Evolutionary conservation across 768 basidiomycete genomes (phyloP).

Genomic region (Cubamyces lactineus): DNA sequence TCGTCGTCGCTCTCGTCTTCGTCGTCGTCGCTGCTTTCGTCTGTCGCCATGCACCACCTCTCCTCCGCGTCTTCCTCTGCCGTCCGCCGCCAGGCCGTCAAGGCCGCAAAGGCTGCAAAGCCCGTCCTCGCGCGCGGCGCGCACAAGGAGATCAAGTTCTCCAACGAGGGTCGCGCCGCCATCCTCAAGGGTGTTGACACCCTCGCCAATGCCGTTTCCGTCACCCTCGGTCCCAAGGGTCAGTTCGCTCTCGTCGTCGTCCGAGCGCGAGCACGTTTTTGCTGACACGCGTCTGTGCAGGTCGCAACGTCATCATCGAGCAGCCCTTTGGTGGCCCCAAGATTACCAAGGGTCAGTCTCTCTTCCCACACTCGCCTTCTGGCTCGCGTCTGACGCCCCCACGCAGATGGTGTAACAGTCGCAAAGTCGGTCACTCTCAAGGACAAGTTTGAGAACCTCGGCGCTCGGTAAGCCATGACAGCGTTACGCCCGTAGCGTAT

Average conservation of each 20-base stretch:
- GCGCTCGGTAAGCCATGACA: slow-evolving; percentile 76
- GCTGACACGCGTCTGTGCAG: slow-evolving; percentile 42
- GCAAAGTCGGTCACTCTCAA: slow-evolving; percentile 93
- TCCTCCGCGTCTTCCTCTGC: slow-evolving; percentile 65
- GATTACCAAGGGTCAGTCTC: slow-evolving; percentile 86
- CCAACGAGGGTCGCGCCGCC: slow-evolving; percentile 90
- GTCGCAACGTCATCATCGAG: slow-evolving; percentile 98
- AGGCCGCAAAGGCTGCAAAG: slow-evolving; percentile 58
- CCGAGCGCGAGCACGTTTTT: not conserved
- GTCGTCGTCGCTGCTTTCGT: slow-evolving; percentile 23
- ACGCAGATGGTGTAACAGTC: slow-evolving; percentile 91
- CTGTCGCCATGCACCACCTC: slow-evolving; percentile 67
- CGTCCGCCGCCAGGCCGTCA: slow-evolving; percentile 67
- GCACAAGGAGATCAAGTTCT: slow-evolving; percentile 97
- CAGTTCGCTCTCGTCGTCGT: slow-evolving; percentile 16
- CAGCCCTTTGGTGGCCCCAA: slow-evolving; percentile 88
- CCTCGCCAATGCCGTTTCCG: slow-evolving; percentile 94
- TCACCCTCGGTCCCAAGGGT: slow-evolving; percentile 97
- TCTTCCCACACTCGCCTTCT: not conserved
- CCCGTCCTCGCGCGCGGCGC: slow-evolving; percentile 67
- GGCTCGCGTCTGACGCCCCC: not conserved
- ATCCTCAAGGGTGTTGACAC: slow-evolving; percentile 96
- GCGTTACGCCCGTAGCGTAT: not conserved
- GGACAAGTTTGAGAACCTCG: slow-evolving; percentile 99
- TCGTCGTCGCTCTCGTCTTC: slow-evolving; percentile 14